Base-by-base conservation (phyloP, 2,329 filamentous ascomycete species). In the Cyanodermella asteris region DNA sequence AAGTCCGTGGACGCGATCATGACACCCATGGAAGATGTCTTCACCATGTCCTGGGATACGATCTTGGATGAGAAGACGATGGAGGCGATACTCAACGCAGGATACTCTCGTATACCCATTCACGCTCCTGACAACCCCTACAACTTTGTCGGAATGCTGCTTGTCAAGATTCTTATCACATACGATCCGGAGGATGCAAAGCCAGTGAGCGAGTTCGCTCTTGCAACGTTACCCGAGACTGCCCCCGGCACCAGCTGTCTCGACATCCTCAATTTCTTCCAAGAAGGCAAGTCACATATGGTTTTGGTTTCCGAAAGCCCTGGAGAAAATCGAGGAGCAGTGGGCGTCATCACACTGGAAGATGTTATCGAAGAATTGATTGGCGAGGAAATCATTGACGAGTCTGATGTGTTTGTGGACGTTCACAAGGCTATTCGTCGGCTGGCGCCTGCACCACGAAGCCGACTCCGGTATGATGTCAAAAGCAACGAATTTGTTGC, bases 231-330 rank as follows among this genome's bases (percentile, higher is more conserved):
- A 5, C 87, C 90, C 2, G 87, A 97, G 48, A 97, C 87, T 0
- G 68, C 78, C 7, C 80, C 87, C 0, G 80, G 93, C 44, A 97
- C 87, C 0, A 93, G 82, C 53, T 97, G 87, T 45, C 53, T 97
- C 28, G 87, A 97, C 46, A 94, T 97, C 40, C 80, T 97, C 52
- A 97, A 97, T 53, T 97, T 93, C 50, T 97, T 97, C 56, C 87
- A 97, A 49, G 87, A 97, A 55, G 87, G 87, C 39, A 97, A 97
- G 47, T 91, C 82, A 2, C 87, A 97, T 48, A 91, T 97, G 82
- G 84, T 94, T 1, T 58, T 97, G 15, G 87, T 94, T 6, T 93
- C 84, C 0, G 77, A 91, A 40, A 64, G 55, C 35, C 87, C 87
- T 1, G 82, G 84, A n/a, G 78, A 90, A 36, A 72, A 91, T 40